Base-by-base conservation (phyloP, 345 rosid genomes). In the Syzygium grande region DNA sequence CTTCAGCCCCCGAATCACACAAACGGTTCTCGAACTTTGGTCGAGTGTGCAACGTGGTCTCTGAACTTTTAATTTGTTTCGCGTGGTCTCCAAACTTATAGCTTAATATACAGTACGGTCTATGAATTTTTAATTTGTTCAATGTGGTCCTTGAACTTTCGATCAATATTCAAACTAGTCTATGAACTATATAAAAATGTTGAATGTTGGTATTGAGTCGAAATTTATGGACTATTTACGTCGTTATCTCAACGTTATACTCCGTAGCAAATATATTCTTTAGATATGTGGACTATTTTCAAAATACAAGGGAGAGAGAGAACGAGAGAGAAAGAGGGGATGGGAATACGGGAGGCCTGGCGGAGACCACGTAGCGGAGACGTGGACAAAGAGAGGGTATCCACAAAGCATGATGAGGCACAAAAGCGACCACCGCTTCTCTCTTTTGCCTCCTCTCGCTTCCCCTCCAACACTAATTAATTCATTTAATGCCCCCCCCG, bases 381-480 rank as follows among this genome's bases (percentile, higher is more conserved):
- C 25, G 80, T 6, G 14, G 80, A 56, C n/a, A 3, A 9, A 34
- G 49, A 34, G 49, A 73, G 11, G 80, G 80, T 5, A 73, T 73
- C 80, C 80, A 73, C 80, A 73, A 73, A 73, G 80, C 27, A 88
- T 87, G 6, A 52, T 92, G 96, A 93, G 99, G 97, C 65, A 90
- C 94, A 87, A 46, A 93, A 87, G 38, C 89, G 4, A 88, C 94
- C 99, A 94, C 86, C 96, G 84, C 21, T 87, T 19, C 91, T 5
- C 73, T 17, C 43, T 79, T 49, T 16, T 65, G 78, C 52, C 68
- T 86, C 29, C 51, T 23, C 84, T 86, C 77, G 7, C 54, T 6
- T 10, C 88, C 78, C 51, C 87, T 7, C 78, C 41, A 52, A 3
- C 46, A n/a, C 6, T 23, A 15, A 59, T 55, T 27, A 43, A 16